Conservation (phyloP, 2,329 filamentous ascomycete genomes). For the Pestalotiopsis sp. region DNA sequence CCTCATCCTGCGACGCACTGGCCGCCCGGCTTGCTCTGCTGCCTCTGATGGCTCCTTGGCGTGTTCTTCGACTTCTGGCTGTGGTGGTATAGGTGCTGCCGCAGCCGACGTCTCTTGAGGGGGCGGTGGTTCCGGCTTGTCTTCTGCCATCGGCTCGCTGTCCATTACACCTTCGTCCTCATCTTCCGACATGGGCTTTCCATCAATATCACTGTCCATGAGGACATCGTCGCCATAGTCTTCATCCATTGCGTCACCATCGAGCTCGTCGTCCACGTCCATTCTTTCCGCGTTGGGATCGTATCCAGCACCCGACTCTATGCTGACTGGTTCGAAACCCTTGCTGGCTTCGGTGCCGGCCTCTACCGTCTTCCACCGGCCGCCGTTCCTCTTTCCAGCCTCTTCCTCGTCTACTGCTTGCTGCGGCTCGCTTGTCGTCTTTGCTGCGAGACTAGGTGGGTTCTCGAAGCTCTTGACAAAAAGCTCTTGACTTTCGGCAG, state of each 20-base stretch:
- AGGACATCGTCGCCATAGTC: slow-evolving; percentile 46
- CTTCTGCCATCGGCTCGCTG: slow-evolving; percentile 38
- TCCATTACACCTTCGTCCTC: slow-evolving; percentile 32
- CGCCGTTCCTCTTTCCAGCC: slow-evolving; percentile 20
- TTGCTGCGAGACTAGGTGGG: slow-evolving; percentile 56
- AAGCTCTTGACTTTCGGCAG: slow-evolving; percentile 70
- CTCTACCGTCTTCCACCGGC: slow-evolving; percentile 53
- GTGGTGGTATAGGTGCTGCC: not conserved
- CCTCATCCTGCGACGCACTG: not conserved
- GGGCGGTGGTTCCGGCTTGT: slow-evolving; percentile 18
- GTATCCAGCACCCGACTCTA: slow-evolving; percentile 32
- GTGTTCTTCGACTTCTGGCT: not conserved
- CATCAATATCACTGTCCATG: slow-evolving; percentile 51
- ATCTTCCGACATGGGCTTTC: slow-evolving; percentile 41
- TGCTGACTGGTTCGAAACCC: slow-evolving; percentile 28
- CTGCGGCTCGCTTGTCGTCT: slow-evolving; percentile 23
- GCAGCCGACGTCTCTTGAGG: not conserved
- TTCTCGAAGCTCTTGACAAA: slow-evolving; percentile 74
- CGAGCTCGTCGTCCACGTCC: slow-evolving; percentile 50
- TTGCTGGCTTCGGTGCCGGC: slow-evolving; percentile 27
- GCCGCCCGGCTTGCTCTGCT: not conserved
- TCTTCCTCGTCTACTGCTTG: slow-evolving; percentile 25
- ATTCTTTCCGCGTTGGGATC: slow-evolving; percentile 40
- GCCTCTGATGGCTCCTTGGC: not conserved
- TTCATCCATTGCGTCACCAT: slow-evolving; percentile 49